Conservation (phyloP, 208 protist genomes). For the Novymonas esmeraldas region DNA sequence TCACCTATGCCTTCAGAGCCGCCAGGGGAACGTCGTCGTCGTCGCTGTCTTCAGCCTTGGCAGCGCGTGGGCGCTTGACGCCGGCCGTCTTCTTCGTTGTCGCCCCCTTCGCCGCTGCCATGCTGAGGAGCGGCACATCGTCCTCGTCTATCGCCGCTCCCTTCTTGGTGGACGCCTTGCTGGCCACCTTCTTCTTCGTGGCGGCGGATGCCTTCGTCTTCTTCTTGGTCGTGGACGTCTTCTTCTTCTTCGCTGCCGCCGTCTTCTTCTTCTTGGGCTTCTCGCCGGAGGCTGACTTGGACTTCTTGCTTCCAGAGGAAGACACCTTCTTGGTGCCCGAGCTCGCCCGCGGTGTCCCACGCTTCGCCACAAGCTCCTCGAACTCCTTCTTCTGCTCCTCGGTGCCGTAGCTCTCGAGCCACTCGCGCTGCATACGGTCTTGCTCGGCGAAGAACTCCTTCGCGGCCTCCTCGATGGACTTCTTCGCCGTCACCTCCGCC, state of each 20-base stretch:
- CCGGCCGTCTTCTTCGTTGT: constrained; percentile 27
- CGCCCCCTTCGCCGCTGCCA: constrained; percentile 22
- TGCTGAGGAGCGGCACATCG: constrained; percentile 26
- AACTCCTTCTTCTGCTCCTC: constrained; percentile 91
- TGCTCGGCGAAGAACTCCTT: constrained; percentile 88
- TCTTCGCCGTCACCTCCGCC: constrained; percentile 55
- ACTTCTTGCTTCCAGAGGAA: constrained; percentile 36
- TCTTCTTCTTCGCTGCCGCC: constrained; percentile 42
- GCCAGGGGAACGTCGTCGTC: constrained; percentile 76
- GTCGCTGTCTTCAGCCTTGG: constrained; percentile 47
- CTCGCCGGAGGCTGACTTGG: constrained; percentile 37
- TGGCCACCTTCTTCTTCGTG: constrained; percentile 37
- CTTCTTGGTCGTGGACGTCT: constrained; percentile 38
- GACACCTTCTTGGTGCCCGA: constrained; percentile 38
- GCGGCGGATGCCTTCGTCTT: constrained; percentile 45
- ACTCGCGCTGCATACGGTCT: constrained; percentile 88
- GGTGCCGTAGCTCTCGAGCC: constrained; percentile 88
- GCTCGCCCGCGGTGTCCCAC: constrained; percentile 34
- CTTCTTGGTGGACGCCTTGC: constrained; percentile 42
- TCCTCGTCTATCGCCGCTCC: constrained; percentile 21
- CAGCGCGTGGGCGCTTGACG: constrained; percentile 34
- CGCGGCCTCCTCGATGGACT: constrained; percentile 68
- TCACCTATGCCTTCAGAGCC: constrained; percentile 34
- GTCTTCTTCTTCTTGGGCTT: constrained; percentile 22
- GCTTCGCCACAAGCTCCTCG: constrained; percentile 76